These are phyloP conservation scores for Lagenidium sp. DNA, from an alignment of 352 stramenopile species.

Conservation along the genomic window DNA sequence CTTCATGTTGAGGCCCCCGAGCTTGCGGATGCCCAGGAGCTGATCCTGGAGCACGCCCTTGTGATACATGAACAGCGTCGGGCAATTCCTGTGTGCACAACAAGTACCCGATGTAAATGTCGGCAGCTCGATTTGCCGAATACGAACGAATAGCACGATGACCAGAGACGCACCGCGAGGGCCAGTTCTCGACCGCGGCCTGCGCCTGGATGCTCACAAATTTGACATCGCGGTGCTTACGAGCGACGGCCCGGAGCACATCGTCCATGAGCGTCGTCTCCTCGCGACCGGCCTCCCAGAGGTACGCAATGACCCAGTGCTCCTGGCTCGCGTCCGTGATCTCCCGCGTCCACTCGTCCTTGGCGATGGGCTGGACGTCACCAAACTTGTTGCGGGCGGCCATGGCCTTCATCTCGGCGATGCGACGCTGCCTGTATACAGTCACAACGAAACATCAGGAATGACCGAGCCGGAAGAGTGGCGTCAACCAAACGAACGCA, in stretches of 20 bases:
- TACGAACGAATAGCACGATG: background rate
- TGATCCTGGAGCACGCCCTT: constrained; percentile 86
- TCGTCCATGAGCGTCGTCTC: constrained; percentile 91
- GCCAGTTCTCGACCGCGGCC: constrained; percentile 90
- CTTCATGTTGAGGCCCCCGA: constrained; percentile 84
- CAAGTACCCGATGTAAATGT: background rate
- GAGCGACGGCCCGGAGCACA: constrained; percentile 71
- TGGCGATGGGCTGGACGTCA: constrained; percentile 85
- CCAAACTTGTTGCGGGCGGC: constrained; percentile 82
- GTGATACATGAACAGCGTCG: constrained; percentile 91
- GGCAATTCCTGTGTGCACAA: constrained; percentile 62
- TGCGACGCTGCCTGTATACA: constrained; percentile 58
- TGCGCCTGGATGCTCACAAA: constrained; percentile 91
- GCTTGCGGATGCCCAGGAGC: constrained; percentile 80
- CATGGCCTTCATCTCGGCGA: constrained; percentile 83
- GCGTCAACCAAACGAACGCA: background rate
- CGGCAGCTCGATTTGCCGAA: background rate
- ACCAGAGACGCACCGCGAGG: constrained; percentile 34
- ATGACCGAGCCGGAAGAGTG: too few relatives aligned
- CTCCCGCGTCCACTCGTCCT: constrained; percentile 90
- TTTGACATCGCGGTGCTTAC: constrained; percentile 87
- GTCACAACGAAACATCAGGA: too few relatives aligned
- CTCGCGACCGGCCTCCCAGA: constrained; percentile 84
- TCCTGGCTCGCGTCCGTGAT: constrained; percentile 87
- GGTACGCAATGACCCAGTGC: constrained; percentile 84